Conservation (phyloP, 257 asterid genomes). For the Solanum dulcamara region DNA sequence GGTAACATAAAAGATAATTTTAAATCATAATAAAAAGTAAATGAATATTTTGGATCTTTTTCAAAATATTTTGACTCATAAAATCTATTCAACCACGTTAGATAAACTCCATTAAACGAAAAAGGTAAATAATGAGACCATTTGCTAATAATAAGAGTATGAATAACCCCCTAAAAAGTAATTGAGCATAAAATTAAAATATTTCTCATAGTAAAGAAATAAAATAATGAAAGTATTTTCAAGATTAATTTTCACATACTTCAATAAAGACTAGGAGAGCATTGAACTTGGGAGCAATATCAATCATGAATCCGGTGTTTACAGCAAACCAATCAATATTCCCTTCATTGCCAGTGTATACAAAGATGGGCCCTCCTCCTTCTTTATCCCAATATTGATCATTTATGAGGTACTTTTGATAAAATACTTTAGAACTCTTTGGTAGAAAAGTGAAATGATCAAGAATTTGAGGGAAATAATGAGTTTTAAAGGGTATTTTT, state of each 20-base stretch:
- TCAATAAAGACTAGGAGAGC: conserved; percentile 66
- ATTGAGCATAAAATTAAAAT: not conserved
- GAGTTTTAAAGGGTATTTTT: conserved; percentile 35
- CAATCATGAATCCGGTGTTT: conserved; percentile 68
- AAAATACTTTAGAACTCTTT: conserved; percentile 41
- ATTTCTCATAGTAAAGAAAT: not conserved
- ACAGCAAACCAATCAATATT: conserved; percentile 77
- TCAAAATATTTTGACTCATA: not conserved
- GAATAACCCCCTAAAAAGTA: not conserved
- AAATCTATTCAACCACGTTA: not conserved
- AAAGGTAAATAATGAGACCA: not conserved
- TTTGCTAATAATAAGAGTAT: not conserved
- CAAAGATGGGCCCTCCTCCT: conserved; percentile 51
- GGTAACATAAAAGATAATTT: not conserved
- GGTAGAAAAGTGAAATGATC: conserved; percentile 70
- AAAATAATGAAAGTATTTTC: not conserved
- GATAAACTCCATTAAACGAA: not conserved
- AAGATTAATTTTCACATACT: conserved; percentile 15
- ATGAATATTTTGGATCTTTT: not conserved
- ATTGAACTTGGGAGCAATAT: conserved; percentile 56
- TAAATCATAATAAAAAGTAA: not conserved
- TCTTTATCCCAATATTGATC: conserved; percentile 35
- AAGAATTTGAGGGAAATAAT: conserved; percentile 53
- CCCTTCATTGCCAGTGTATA: conserved; percentile 78
- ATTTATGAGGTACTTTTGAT: conserved; percentile 63